Conservation (phyloP, 164 flowering plant genomes). For the Euptelea pleiosperma region DNA sequence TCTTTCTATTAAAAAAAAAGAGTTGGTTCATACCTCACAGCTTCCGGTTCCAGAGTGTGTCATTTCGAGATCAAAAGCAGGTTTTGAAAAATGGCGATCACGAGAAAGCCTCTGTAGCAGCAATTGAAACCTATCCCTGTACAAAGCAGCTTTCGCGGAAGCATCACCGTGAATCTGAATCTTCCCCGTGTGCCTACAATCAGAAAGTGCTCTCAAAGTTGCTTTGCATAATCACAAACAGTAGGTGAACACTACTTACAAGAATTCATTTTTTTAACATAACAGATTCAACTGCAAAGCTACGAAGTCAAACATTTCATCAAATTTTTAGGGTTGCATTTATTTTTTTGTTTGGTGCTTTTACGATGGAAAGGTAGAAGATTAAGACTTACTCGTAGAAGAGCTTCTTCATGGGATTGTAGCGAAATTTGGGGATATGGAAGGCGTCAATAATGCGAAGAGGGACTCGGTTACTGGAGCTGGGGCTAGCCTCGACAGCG, state of each 20-base stretch:
- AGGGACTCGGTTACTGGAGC: conserved; percentile 28
- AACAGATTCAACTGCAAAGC: too few relatives aligned
- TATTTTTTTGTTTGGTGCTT: too few relatives aligned
- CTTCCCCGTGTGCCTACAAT: conserved; percentile 56
- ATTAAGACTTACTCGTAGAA: conserved; percentile 60
- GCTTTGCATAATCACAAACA: neutral
- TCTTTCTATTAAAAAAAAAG: neutral
- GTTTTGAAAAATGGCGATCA: conserved; percentile 70
- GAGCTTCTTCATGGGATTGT: conserved; percentile 65
- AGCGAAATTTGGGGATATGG: conserved; percentile 62
- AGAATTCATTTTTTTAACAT: too few relatives aligned
- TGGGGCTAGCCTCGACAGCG: conserved; percentile 39
- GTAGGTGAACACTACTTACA: too few relatives aligned
- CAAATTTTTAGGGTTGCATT: too few relatives aligned
- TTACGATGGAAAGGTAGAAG: too few relatives aligned
- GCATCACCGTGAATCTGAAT: conserved; percentile 85
- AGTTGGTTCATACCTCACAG: conserved; percentile 56
- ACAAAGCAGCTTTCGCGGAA: conserved; percentile 68
- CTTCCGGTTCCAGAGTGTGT: conserved; percentile 54
- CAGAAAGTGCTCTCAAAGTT: too few relatives aligned
- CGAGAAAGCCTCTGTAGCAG: conserved; percentile 83
- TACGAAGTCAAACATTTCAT: too few relatives aligned
- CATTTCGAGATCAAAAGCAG: conserved; percentile 63
- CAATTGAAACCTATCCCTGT: conserved; percentile 81
- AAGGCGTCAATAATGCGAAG: conserved; percentile 71